A percentile compares a stretch with the other conserved stretches of the same genome.
These are phyloP conservation scores for Discostella pseudostelligera DNA, from an alignment of 108 stramenopile genomes.

Conservation along the genomic window DNA sequence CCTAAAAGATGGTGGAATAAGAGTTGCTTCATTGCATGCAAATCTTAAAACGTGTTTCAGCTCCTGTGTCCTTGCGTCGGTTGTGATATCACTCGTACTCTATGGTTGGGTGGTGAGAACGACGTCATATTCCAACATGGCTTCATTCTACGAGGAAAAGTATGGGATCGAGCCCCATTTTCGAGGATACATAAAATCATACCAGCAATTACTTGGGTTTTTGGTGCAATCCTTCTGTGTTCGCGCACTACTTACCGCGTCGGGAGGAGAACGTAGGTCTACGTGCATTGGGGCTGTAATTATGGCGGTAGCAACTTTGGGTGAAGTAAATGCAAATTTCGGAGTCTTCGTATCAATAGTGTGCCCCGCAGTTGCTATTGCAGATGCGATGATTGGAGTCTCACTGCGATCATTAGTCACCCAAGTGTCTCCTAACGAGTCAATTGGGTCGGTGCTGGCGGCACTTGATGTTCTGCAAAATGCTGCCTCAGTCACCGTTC, in stretches of 20 bases:
- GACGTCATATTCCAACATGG: constrained; percentile 68
- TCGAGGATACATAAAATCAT: constrained; percentile 71
- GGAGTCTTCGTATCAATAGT: constrained; percentile 44
- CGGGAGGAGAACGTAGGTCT: constrained; percentile 58
- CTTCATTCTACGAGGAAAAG: constrained; percentile 79
- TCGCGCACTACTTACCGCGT: constrained; percentile 34
- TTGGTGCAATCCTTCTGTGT: constrained; percentile 61
- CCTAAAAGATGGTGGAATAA: not conserved
- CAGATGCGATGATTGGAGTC: constrained; percentile 51
- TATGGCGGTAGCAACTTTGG: constrained; percentile 53
- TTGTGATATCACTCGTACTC: constrained; percentile 52
- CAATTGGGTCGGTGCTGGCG: constrained; percentile 74
- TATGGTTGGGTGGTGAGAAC: constrained; percentile 60
- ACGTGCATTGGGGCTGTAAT: constrained; percentile 41
- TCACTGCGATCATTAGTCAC: constrained; percentile 64
- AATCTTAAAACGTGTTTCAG: constrained; percentile 61
- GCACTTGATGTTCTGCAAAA: constrained; percentile 77
- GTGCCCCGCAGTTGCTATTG: constrained; percentile 55
- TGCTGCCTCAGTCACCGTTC: constrained; percentile 68
- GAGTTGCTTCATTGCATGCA: constrained; percentile 37
- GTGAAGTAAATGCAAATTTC: constrained; percentile 41
- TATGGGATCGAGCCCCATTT: constrained; percentile 68
- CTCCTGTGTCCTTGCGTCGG: constrained; percentile 52
- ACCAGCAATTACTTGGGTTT: constrained; percentile 58
- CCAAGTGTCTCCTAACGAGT: constrained; percentile 60